Conservation (phyloP, 352 stramenopile genomes). For the Globisporangium radiosum region DNA sequence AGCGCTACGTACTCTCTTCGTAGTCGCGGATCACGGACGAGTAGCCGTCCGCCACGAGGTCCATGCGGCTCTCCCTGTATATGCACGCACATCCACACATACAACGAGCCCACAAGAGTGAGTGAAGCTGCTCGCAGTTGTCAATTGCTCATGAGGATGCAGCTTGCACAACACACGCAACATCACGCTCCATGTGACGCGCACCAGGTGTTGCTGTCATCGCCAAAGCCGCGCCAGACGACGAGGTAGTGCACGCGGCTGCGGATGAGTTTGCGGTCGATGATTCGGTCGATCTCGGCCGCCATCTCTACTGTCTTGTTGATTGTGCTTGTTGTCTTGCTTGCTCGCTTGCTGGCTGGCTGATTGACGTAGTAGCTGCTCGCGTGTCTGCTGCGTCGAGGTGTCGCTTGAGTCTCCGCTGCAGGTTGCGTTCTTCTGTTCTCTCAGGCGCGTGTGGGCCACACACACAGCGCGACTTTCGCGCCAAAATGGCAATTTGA, state of each 20-base stretch:
- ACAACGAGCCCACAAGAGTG: not conserved
- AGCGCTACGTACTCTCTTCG: conserved; percentile 40
- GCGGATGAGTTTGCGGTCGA: conserved; percentile 77
- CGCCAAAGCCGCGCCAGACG: conserved; percentile 65
- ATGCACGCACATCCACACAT: not conserved
- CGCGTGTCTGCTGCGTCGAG: too few species aligned
- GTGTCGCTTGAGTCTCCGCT: not conserved
- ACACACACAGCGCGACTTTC: not conserved
- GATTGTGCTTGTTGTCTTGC: not conserved
- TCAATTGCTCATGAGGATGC: too few species aligned
- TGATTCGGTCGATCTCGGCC: conserved; percentile 70
- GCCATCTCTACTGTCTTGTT: conserved; percentile 25
- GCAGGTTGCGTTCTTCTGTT: not conserved
- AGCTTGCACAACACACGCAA: not conserved
- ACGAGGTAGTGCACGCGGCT: conserved; percentile 81
- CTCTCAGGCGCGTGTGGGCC: not conserved
- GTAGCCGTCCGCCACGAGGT: conserved; percentile 74
- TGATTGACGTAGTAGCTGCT: not conserved
- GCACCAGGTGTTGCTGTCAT: conserved; percentile 85
- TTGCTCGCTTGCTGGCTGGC: not conserved
- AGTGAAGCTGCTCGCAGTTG: too few species aligned
- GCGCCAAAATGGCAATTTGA: not conserved
- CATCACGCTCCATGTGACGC: not conserved
- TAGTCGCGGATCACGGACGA: conserved; percentile 61
- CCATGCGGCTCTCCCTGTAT: conserved; percentile 73